Evolutionary conservation across 2,329 filamentous ascomycete species (phyloP), one percentile per base, ranked within the genome.

Genomic region (Macrophomina tecta): DNA sequence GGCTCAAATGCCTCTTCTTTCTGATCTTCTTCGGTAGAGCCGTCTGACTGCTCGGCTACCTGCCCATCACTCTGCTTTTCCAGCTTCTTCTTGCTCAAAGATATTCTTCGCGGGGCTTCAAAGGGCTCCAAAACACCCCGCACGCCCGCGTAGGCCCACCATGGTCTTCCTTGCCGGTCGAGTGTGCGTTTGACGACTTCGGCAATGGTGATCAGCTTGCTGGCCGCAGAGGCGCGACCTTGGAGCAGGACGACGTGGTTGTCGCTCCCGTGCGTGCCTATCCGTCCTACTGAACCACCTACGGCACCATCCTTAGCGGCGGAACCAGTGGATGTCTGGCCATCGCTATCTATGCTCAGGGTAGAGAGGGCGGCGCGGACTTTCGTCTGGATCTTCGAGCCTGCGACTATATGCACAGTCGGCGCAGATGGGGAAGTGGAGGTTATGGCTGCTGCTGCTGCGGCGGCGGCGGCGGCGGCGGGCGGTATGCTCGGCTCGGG

Each of bases 201-300:
- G 52, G 84, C 83, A 53, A 92, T 84, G 4, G 86, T 89, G 71
- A 92, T 86, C 72, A 92, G 81, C 76, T 93, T 93, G 76, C 82
- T 83, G 1, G 86, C 83, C 3, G 72, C 74, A 14, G 71, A 40
- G 60, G 58, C 52, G 52, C 46, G 49, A 6, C 49, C 61, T 14
- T 64, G 49, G 5, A 64, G 42, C 16, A 58, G 18, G 12, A 58
- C 51, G 18, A 67, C 32, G 36, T 48, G 38, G 16, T 28, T 12
- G 12, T 6, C 2, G 7, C 30, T 18, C n/a, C 23, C 45, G 11
- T 14, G 12, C n/a, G 58, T 30, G 3, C n/a, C 30, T 18, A n/a
- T n/a, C 7, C 23, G 40, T 23, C 6, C 18, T n/a, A 32, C 40
- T 5, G 16, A 14, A 32, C 16, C 28, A 14, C 14, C 38, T 16